phyloP scores from a whole-genome alignment of 2,329 filamentous ascomycete species.

The Ambrosiella beaveri region DNA sequence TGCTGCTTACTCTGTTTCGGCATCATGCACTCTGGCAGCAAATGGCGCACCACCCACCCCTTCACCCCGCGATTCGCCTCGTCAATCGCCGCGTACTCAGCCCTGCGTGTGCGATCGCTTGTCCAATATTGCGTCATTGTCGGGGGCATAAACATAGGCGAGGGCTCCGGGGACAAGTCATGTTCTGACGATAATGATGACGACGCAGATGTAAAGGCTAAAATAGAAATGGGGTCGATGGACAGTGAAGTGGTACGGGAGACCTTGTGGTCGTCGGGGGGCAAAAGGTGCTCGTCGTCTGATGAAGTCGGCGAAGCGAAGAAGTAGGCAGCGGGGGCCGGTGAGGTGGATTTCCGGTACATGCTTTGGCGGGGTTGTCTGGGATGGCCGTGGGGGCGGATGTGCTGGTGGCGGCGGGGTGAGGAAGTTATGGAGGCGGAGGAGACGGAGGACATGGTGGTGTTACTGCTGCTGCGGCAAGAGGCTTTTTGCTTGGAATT shows the following conservation, averaged over 20 bases:
- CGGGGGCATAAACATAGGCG: constrained; percentile 19
- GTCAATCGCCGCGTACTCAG: constrained; percentile 51
- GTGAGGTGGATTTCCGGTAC: constrained; percentile 15
- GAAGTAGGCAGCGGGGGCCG: constrained; percentile 26
- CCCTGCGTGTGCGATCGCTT: constrained; percentile 41
- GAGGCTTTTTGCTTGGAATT: constrained; percentile 13
- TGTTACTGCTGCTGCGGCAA: constrained; percentile 18
- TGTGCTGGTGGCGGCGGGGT: constrained; percentile 5
- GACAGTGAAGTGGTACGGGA: neutral
- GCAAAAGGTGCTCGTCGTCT: neutral
- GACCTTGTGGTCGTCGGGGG: neutral
- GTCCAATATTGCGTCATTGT: constrained; percentile 48
- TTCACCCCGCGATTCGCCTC: constrained; percentile 41
- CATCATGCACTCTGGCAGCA: constrained; percentile 44
- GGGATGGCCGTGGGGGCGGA: constrained; percentile 15
- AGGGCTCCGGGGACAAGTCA: neutral
- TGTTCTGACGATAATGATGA: neutral
- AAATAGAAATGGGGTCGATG: neutral
- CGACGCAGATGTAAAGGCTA: neutral
- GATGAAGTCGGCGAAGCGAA: constrained; percentile 21
- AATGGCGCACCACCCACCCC: constrained; percentile 39
- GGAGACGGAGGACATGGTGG: constrained; percentile 17
- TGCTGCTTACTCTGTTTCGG: constrained; percentile 30
- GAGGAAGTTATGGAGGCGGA: constrained; percentile 26
- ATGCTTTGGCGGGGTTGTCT: constrained; percentile 14